Conservation (phyloP, 306 rosid species). For the Vachellia collinsii region DNA sequence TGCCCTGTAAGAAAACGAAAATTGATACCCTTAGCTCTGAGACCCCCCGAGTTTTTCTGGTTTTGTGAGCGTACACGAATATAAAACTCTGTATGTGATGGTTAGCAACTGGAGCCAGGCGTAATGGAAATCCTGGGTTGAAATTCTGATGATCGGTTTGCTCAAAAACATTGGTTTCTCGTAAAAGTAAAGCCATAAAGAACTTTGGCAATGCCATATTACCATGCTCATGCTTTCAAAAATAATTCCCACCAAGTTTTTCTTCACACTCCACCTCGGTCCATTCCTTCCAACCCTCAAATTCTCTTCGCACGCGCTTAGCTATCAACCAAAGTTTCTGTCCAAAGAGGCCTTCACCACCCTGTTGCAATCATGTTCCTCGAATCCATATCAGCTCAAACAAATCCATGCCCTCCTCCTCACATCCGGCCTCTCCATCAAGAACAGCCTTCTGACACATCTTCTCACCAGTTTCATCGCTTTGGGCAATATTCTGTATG, state of each 20-base stretch:
- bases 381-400: constrained; percentile 36
- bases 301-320: constrained; percentile 26
- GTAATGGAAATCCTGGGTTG: not conserved
- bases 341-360: constrained; percentile 30
- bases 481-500: constrained; percentile 39
- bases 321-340: not conserved
- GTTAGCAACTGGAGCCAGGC: too few species aligned
- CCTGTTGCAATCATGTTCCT: constrained; percentile 39
- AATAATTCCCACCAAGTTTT: constrained; percentile 19
- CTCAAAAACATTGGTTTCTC: not conserved
- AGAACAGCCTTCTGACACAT: constrained; percentile 47
- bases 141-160: not conserved
- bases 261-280: not conserved
- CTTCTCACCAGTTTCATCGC: constrained; percentile 27
- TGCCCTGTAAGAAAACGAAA: too few species aligned
- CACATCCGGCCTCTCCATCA: constrained; percentile 41
- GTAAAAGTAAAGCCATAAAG: not conserved
- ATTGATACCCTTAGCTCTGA: too few species aligned
- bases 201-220: constrained; percentile 2
- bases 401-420: constrained; percentile 45
- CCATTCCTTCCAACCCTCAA: not conserved
- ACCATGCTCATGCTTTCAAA: constrained; percentile 21
- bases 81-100: too few species aligned
- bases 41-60: too few species aligned
- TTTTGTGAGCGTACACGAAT: too few species aligned